Evolutionary conservation across 2,329 filamentous ascomycete species (phyloP).

Genomic region (Calonectria pseudoturangicola): DNA sequence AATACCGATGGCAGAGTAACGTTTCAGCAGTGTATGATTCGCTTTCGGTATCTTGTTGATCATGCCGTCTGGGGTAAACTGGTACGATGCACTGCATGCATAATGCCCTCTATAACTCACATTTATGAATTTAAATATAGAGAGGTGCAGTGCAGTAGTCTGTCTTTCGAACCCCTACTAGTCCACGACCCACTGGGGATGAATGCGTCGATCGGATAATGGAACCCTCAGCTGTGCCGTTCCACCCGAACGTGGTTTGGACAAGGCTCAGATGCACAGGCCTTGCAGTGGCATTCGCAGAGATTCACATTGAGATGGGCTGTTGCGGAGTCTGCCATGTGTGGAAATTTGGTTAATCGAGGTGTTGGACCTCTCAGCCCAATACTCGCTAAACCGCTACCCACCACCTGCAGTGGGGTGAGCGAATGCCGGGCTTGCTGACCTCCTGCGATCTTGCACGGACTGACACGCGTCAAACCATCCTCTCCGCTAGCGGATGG

Average conservation of each 20-base stretch:
- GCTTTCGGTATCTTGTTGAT: neutral
- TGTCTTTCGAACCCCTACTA: conserved; percentile 6
- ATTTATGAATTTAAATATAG: conserved; percentile 13
- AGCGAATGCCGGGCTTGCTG: no score
- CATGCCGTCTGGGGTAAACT: neutral
- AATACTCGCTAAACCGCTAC: neutral
- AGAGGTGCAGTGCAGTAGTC: conserved; percentile 13
- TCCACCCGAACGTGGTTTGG: neutral
- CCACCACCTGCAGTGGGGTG: neutral
- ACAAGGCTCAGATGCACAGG: neutral
- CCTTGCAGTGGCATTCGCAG: neutral
- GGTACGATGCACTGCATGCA: neutral
- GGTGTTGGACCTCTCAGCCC: no score
- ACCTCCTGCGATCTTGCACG: neutral
- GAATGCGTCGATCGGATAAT: conserved; percentile 21
- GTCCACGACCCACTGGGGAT: neutral
- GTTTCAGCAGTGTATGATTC: no score
- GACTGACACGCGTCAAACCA: conserved; percentile 10
- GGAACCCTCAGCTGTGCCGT: conserved; percentile 23
- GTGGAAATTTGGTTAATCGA: neutral
- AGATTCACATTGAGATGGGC: neutral
- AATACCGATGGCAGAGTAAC: no score
- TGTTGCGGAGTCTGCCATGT: no score
- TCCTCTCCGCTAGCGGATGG: conserved; percentile 2
- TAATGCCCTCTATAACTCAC: neutral